Evolutionary conservation across 805 yeast genomes (phyloP).

Genomic region (Cyberlindnera saturnus): DNA sequence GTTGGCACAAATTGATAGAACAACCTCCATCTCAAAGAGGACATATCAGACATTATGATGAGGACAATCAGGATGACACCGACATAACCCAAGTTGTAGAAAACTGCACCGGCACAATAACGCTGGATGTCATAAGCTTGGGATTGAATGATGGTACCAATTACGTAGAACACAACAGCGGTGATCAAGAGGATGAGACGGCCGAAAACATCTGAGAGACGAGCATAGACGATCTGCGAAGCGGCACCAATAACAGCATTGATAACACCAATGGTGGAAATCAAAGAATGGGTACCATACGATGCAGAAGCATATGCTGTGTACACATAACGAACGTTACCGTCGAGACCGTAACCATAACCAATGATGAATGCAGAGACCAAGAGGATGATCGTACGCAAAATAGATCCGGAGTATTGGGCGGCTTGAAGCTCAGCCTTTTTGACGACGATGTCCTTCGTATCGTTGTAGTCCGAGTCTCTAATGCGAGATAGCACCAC

Average conservation of each 20-base stretch:
- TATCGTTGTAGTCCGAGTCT: conserved; percentile 7
- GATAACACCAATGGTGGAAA: conserved; percentile 54
- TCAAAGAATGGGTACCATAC: conserved; percentile 46
- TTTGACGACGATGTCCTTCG: conserved; percentile 39
- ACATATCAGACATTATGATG: conserved; percentile 58
- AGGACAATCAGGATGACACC: conserved; percentile 54
- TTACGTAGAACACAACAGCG: conserved; percentile 47
- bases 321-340: conserved; percentile 40
- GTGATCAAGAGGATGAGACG: conserved; percentile 46
- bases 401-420: conserved; percentile 32
- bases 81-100: conserved; percentile 50
- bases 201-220: conserved; percentile 63
- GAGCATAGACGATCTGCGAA: conserved; percentile 57
- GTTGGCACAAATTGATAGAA: conserved; percentile 60
- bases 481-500: not conserved
- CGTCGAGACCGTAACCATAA: conserved; percentile 51
- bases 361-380: conserved; percentile 43
- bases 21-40: conserved; percentile 67
- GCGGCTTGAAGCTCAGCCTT: conserved; percentile 44
- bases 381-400: conserved; percentile 31
- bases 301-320: conserved; percentile 52
- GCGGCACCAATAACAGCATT: conserved; percentile 60
- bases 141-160: conserved; percentile 61
- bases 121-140: conserved; percentile 51
- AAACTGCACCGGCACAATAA: conserved; percentile 61